Base-by-base conservation (phyloP, 768 basidiomycete genomes). In the Mycena polygramma region DNA sequence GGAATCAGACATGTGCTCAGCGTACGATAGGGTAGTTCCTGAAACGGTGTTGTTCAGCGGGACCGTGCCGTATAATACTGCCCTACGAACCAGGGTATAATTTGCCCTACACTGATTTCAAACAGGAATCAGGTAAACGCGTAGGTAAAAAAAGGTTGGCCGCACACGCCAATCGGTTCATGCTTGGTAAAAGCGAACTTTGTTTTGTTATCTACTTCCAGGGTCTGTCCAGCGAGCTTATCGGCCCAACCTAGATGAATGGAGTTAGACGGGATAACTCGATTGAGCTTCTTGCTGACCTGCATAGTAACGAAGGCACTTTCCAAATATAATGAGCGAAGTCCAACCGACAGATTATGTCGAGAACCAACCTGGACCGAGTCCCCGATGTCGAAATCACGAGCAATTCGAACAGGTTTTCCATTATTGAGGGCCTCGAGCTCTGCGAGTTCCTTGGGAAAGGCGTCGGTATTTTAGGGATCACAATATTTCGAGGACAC, bases 391-490 rank as follows among this genome's bases (percentile, higher is more conserved):
- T 96, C 94, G 70, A 88, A 91, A 77, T 94, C 93, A 78, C 94
- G 82, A 43, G 84, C 82, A 51, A 84, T 81, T 73, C 84, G 89
- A 72, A 94, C 84, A n/a, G 92, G 94, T 83, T 98, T 97, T 52
- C 96, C 97, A 76, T 96, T 96, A 83, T 98, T 96, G 68, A 97
- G 83, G 52, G 90, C 80, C 80, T 97, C 96, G 54, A 97, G 84
- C 76, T 94, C 94, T 19, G 93, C 94, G 22, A 98, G 89, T 72
- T 90, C 88, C 79, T 96, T 59, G 41, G 30, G 8, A 41, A 41
- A 15, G 41, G 41, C 45, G 17, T 35, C 46, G 48, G 30, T 30
- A 54, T 55, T 24, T 60, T 63, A 64, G 57, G 30, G 24, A 24
- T 30, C 58, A 19, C 19, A 30, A 30, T 30, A 3, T 30, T 26